Conservation (phyloP, 495 filamentous ascomycete genomes). For the Evansstolkia leycettana region DNA sequence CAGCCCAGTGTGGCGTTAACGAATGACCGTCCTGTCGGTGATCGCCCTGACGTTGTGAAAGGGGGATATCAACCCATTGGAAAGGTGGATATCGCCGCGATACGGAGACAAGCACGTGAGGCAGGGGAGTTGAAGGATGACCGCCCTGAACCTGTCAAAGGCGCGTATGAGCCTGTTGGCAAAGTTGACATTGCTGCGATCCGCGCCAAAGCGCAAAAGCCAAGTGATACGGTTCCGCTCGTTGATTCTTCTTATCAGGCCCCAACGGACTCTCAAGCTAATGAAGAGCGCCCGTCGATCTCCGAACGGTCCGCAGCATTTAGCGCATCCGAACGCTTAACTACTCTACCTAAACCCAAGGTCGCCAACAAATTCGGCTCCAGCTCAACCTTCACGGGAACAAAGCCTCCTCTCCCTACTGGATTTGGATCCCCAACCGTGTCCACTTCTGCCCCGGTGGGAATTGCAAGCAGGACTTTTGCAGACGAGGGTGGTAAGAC, state of each 20-base stretch:
- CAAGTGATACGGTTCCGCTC: slow-evolving; percentile 31
- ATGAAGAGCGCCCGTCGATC: slow-evolving; percentile 40
- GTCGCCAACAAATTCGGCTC: slow-evolving; percentile 74
- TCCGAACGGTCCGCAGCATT: slow-evolving; percentile 59
- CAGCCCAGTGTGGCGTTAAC: slow-evolving; percentile 47
- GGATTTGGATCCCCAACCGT: slow-evolving; percentile 41
- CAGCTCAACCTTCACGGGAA: slow-evolving; percentile 62
- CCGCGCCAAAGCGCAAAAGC: slow-evolving; percentile 62
- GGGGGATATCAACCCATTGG: slow-evolving; percentile 94
- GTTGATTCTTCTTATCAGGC: slow-evolving; percentile 24
- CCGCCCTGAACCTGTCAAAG: slow-evolving; percentile 71
- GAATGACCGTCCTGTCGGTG: slow-evolving; percentile 14
- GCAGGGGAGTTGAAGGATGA: slow-evolving; percentile 50
- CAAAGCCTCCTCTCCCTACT: slow-evolving; percentile 72
- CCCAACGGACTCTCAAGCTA: slow-evolving; percentile 19
- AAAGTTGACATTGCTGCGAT: slow-evolving; percentile 95
- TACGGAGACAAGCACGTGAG: slow-evolving; percentile 66
- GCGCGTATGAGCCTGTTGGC: slow-evolving; percentile 82
- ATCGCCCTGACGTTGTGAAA: slow-evolving; percentile 56
- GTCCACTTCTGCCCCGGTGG: slow-evolving; percentile 46
- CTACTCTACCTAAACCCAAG: slow-evolving; percentile 85
- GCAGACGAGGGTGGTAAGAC: slow-evolving; percentile 93
- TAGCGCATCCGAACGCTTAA: slow-evolving; percentile 64
- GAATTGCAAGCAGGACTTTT: slow-evolving; percentile 79
- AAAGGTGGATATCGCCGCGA: slow-evolving; percentile 88